phyloP scores from a whole-genome alignment of 1,284 basidiomycete genomes.

The Fomes fomentarius region DNA sequence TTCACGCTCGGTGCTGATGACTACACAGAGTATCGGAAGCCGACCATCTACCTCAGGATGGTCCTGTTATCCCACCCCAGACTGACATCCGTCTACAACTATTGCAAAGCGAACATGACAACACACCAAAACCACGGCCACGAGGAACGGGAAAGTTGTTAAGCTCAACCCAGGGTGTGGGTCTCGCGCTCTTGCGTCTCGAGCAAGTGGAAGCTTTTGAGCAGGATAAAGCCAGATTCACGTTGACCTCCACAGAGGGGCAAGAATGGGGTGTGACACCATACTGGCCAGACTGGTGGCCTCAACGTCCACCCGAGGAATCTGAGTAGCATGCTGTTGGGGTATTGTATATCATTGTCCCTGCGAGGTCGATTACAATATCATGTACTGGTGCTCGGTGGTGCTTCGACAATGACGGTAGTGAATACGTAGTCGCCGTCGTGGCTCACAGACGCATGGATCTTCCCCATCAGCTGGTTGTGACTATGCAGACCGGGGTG shows the following conservation, averaged over 20 bases:
- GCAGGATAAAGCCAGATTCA: slow-evolving; percentile 44
- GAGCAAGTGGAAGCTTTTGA: slow-evolving; percentile 55
- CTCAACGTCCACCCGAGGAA: slow-evolving; percentile 29
- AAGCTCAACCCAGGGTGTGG: slow-evolving; percentile 57
- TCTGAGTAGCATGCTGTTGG: neutral
- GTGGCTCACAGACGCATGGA: slow-evolving; percentile 79
- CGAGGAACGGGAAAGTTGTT: slow-evolving; percentile 73
- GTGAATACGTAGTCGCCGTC: slow-evolving; percentile 85
- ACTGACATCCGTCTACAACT: slow-evolving; percentile 26
- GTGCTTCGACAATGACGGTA: slow-evolving; percentile 66
- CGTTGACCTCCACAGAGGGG: slow-evolving; percentile 37
- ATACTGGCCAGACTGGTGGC: slow-evolving; percentile 78
- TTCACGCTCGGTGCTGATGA: no score
- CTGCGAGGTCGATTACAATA: neutral
- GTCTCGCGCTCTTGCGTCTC: slow-evolving; percentile 72
- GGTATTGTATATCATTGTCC: neutral
- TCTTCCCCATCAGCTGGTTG: slow-evolving; percentile 38
- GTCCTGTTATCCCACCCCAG: slow-evolving; percentile 25
- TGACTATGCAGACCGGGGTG: slow-evolving; percentile 16
- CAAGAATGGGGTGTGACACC: slow-evolving; percentile 49
- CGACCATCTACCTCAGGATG: slow-evolving; percentile 1
- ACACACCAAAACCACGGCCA: slow-evolving; percentile 41
- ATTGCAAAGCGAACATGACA: slow-evolving; percentile 14
- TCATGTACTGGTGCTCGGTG: neutral
- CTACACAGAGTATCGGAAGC: neutral